Evolutionary conservation across 768 basidiomycete genomes (phyloP).

Genomic region (Pisolithus albus): DNA sequence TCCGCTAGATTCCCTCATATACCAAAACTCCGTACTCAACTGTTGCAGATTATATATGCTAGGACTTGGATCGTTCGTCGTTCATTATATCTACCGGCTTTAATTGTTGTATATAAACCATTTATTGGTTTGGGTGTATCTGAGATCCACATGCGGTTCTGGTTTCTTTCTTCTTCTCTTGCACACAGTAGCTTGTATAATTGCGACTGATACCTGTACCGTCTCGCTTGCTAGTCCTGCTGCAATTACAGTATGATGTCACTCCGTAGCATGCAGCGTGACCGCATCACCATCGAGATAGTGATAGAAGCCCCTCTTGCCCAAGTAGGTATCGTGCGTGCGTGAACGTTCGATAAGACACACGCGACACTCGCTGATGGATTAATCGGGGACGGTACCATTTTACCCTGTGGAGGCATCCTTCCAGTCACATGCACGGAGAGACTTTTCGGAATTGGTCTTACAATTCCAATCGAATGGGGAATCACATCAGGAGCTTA

Average conservation of each 20-base stretch:
- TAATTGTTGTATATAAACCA: conserved; percentile 33
- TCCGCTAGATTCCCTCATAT: conserved; percentile 25
- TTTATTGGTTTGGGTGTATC: conserved; percentile 6
- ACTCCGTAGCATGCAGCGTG: not conserved
- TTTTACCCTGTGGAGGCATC: not conserved
- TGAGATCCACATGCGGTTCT: conserved; percentile 12
- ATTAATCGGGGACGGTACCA: not conserved
- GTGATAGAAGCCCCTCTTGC: not conserved
- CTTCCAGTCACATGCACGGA: no score
- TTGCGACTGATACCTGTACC: conserved; percentile 8
- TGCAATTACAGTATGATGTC: not conserved
- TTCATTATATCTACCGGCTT: conserved; percentile 32
- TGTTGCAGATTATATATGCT: conserved; percentile 27
- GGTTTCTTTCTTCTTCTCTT: conserved; percentile 15
- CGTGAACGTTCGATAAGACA: conserved; percentile 12
- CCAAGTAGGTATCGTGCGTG: not conserved
- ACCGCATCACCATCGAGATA: not conserved
- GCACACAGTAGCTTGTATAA: conserved; percentile 24
- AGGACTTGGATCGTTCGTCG: conserved; percentile 34
- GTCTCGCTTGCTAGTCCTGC: not conserved
- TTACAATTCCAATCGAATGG: no score
- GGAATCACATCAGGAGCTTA: not conserved
- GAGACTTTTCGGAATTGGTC: no score
- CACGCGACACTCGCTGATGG: conserved; percentile 4
- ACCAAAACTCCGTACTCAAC: conserved; percentile 29